These are phyloP conservation scores for Geotrichum citri-aurantii DNA, from an alignment of 1,139 yeast genomes.

Conservation along the genomic window DNA sequence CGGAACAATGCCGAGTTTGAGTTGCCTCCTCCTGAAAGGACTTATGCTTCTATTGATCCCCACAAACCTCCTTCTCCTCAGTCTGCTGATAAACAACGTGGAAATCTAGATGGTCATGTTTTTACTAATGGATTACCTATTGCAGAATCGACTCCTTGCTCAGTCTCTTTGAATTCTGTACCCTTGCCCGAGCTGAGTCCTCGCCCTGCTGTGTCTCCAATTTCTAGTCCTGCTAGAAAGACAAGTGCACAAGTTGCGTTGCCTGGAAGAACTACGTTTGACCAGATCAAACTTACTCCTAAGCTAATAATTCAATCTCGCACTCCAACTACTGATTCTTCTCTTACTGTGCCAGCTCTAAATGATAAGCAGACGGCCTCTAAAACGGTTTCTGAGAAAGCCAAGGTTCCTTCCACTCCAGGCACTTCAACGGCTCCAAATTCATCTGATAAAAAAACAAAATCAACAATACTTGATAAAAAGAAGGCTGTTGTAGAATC, in stretches of 20 bases:
- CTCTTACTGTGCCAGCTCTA: background rate
- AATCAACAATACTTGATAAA: background rate
- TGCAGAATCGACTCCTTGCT: constrained; percentile 10
- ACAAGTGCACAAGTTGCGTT: constrained; percentile 3
- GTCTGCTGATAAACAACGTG: background rate
- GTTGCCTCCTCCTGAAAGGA: constrained; percentile 11
- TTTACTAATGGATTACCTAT: background rate
- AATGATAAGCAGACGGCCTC: background rate
- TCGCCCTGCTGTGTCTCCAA: background rate
- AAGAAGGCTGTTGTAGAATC: background rate
- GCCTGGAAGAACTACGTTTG: background rate
- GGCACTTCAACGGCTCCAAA: background rate
- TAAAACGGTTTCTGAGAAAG: background rate
- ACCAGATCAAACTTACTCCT: background rate
- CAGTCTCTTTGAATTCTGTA: constrained; percentile 8
- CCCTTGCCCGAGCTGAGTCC: constrained; percentile 13
- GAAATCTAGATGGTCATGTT: background rate
- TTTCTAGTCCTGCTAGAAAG: constrained; percentile 4
- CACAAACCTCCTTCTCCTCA: constrained; percentile 15
- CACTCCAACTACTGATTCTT: background rate
- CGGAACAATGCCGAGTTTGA: constrained; percentile 10
- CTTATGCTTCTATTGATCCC: constrained; percentile 11
- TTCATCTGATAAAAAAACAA: background rate
- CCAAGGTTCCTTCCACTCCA: background rate
- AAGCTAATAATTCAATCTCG: background rate